Percentiles rank a stretch among this genome's conserved stretches.
Evolutionary conservation across 106 monocot genomes (phyloP).

Genomic region (Ottelia alismoides): DNA sequence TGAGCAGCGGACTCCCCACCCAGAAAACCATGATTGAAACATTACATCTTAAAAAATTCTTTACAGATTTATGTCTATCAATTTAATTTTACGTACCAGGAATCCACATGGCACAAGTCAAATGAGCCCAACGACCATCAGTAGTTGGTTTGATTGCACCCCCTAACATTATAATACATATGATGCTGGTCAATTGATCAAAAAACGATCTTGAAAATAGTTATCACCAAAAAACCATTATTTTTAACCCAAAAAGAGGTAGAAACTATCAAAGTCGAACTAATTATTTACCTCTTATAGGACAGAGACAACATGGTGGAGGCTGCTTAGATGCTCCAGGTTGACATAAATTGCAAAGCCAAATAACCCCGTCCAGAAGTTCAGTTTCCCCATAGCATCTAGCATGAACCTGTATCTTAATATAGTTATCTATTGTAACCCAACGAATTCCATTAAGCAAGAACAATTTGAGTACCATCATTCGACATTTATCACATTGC

Average conservation of each 20-base stretch:
- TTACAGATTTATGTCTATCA: no score
- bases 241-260: no score
- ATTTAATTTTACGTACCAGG: slow-evolving; percentile 85
- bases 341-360: slow-evolving; percentile 95
- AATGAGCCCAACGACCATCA: slow-evolving; percentile 97
- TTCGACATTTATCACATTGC: slow-evolving; percentile 98
- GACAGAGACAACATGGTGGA: slow-evolving; percentile 92
- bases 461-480: slow-evolving; percentile 51
- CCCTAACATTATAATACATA: no score
- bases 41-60: no score
- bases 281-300: slow-evolving; percentile 83
- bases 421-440: not conserved
- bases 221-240: no score
- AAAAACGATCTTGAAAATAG: no score
- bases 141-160: slow-evolving; percentile 97
- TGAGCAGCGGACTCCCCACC: no score
- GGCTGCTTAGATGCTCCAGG: slow-evolving; percentile 56
- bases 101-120: slow-evolving; percentile 97
- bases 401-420: slow-evolving; percentile 66
- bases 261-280: no score
- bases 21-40: no score
- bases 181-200: no score
- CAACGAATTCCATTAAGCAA: not conserved
- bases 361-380: slow-evolving; percentile 78
- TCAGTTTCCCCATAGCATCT: slow-evolving; percentile 93